Evolutionary conservation across 345 rosid species (phyloP).

Genomic region (Aegle marmelos): DNA sequence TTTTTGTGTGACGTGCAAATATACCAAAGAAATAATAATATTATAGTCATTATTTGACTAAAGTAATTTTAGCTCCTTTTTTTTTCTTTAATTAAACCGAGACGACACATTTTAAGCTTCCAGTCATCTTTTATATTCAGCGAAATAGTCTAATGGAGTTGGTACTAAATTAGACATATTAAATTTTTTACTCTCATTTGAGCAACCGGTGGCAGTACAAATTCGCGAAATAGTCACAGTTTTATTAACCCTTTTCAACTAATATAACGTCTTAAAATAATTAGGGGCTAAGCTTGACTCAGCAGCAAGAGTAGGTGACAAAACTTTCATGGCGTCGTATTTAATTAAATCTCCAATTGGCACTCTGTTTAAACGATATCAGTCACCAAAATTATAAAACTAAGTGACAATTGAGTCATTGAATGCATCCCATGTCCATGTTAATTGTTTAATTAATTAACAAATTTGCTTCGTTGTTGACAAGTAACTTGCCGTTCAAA

Average conservation of each 20-base stretch:
- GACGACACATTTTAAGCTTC: background rate
- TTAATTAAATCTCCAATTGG: background rate
- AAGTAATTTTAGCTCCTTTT: no score
- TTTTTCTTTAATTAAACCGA: no score
- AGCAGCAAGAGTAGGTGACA: background rate
- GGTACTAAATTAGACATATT: background rate
- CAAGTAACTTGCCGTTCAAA: background rate
- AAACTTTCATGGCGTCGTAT: background rate
- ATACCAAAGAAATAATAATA: no score
- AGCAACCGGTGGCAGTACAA: background rate
- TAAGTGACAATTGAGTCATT: background rate
- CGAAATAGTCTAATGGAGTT: background rate
- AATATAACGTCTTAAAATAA: background rate
- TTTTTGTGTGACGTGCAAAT: no score
- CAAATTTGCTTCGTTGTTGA: background rate
- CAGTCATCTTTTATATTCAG: background rate
- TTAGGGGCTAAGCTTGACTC: background rate
- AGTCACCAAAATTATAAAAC: background rate
- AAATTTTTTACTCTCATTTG: no score
- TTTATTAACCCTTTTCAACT: background rate
- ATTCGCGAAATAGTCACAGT: no score
- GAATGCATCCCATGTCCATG: background rate
- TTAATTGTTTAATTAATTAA: background rate
- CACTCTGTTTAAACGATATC: background rate
- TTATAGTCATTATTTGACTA: no score